Conservation (phyloP, 2,329 filamentous ascomycete genomes). For the Aaosphaeria pasadenensis region DNA sequence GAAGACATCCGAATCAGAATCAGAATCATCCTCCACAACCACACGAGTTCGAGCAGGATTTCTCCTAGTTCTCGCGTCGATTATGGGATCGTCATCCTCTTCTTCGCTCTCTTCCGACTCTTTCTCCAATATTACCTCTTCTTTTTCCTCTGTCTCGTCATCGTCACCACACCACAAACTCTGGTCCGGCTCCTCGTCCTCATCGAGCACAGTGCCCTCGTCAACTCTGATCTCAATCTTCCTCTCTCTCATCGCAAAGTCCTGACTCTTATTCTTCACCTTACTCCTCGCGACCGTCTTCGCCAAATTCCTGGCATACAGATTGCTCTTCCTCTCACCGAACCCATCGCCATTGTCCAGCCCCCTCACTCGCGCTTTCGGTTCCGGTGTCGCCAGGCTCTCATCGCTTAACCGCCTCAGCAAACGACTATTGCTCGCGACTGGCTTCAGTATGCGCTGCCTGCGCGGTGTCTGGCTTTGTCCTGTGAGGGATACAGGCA, state of each 20-base stretch:
- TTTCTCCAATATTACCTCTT: constrained; percentile 5
- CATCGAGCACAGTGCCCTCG: constrained; percentile 4
- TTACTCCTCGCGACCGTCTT: constrained; percentile 23
- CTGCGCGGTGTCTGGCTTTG: constrained; percentile 20
- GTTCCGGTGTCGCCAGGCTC: constrained; percentile 26
- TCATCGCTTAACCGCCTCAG: constrained; percentile 25
- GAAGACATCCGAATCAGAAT: constrained; percentile 20
- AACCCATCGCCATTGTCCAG: constrained; percentile 10
- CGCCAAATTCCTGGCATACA: constrained; percentile 27
- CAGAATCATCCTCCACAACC: constrained; percentile 7
- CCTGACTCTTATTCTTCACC: background rate
- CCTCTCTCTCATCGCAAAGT: constrained; percentile 1
- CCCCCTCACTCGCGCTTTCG: constrained; percentile 13
- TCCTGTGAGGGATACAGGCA: background rate
- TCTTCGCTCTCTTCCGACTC: constrained; percentile 8
- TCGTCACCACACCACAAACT: constrained; percentile 30
- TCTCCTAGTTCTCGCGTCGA: constrained; percentile 14
- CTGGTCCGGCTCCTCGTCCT: constrained; percentile 21
- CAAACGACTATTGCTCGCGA: constrained; percentile 29
- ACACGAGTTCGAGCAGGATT: constrained; percentile 10
- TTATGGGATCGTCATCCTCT: constrained; percentile 28
- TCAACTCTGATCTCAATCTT: constrained; percentile 13
- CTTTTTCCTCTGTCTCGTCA: constrained; percentile 3
- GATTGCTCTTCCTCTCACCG: background rate
- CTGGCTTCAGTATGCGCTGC: constrained; percentile 30